Evolutionary conservation across 2,329 filamentous ascomycete genomes (phyloP).

Genomic region (Botrytis porri): DNA sequence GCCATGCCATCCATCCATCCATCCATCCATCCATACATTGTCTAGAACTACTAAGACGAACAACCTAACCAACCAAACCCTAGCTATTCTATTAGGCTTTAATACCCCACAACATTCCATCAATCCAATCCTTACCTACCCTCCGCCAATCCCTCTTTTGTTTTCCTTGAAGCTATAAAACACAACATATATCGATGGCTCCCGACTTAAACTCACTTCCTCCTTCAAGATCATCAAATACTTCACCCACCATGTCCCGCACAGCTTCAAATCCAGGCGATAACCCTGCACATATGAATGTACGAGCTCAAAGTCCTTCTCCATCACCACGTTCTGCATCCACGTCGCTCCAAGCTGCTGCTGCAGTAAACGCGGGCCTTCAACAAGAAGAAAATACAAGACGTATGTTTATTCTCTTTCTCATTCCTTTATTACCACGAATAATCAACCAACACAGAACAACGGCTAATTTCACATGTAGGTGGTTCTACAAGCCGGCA

Average conservation of each 20-base stretch:
- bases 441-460: neutral
- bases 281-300: conserved; percentile 25
- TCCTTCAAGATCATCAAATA: conserved; percentile 42
- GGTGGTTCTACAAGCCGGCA: conserved; percentile 47
- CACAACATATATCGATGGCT: conserved; percentile 27
- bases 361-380: conserved; percentile 73
- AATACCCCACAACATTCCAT: conserved; percentile 11
- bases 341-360: conserved; percentile 71
- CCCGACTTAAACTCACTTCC: conserved; percentile 61
- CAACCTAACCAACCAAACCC: neutral
- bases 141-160: neutral
- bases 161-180: neutral
- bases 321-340: conserved; percentile 64
- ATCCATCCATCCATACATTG: neutral
- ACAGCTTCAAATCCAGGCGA: conserved; percentile 40
- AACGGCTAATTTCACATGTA: conserved; percentile 21
- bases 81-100: neutral
- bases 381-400: conserved; percentile 59
- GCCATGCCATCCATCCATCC: too few relatives aligned
- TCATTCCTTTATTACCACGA: too few relatives aligned
- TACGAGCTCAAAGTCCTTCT: conserved; percentile 51
- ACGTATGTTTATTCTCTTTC: conserved; percentile 42
- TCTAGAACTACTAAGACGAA: neutral
- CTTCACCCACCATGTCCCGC: conserved; percentile 41
- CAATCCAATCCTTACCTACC: neutral